Conservation (phyloP, 768 basidiomycete genomes). For the Mycena sanguinolenta region DNA sequence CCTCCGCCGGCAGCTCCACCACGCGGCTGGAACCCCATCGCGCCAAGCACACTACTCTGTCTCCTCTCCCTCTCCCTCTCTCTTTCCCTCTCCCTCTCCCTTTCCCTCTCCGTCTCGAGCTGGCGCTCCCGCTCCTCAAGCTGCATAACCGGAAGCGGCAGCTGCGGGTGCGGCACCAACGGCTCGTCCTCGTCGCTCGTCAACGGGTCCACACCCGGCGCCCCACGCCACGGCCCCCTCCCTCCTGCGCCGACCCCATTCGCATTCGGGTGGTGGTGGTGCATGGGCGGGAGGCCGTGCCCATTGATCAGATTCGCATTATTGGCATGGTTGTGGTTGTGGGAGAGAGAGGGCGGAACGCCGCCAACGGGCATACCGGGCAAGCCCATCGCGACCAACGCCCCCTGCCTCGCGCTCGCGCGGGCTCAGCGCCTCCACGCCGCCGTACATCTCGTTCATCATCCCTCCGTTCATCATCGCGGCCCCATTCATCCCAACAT, state of each 20-base stretch:
- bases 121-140: conserved; percentile 35
- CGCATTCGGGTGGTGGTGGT: neutral
- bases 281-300: neutral
- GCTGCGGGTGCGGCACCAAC: neutral
- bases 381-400: conserved; percentile 64
- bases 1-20: conserved; percentile 13
- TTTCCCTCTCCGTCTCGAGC: neutral
- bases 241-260: neutral
- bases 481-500: conserved; percentile 15
- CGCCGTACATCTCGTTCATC: conserved; percentile 21
- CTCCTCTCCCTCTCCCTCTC: conserved; percentile 53
- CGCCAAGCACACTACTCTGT: conserved; percentile 24
- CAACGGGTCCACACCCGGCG: neutral
- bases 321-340: neutral
- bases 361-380: conserved; percentile 25
- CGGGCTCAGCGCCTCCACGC: conserved; percentile 48
- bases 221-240: neutral
- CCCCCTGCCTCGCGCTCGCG: conserved; percentile 64
- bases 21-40: conserved; percentile 27
- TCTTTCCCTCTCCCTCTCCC: neutral
- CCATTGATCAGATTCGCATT: neutral
- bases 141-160: neutral
- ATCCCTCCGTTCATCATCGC: neutral
- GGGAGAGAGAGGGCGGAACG: neutral
- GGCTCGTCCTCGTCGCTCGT: neutral